phyloP scores from a whole-genome alignment of 352 stramenopile species.

The Phytophthora litchii region DNA sequence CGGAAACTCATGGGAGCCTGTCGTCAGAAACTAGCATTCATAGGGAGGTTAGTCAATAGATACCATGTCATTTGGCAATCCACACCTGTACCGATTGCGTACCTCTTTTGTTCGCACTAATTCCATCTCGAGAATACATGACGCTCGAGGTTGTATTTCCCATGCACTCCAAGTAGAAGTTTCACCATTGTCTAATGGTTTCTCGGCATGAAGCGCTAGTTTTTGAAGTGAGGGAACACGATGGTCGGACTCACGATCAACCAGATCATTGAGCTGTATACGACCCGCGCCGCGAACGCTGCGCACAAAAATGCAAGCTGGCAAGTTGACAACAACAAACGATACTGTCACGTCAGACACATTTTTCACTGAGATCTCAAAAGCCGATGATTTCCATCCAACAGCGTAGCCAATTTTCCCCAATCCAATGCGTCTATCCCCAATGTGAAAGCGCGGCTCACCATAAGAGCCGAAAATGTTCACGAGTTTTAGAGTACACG shows the following conservation, averaged over 20 bases:
- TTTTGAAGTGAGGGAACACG: slow-evolving; percentile 49
- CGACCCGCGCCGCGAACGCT: slow-evolving; percentile 41
- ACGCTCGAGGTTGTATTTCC: slow-evolving; percentile 50
- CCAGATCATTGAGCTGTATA: slow-evolving; percentile 32
- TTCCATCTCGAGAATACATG: slow-evolving; percentile 73
- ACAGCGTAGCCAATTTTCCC: slow-evolving; percentile 87
- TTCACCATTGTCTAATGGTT: slow-evolving; percentile 8
- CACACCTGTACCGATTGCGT: slow-evolving; percentile 8
- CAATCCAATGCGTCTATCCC: slow-evolving; percentile 58
- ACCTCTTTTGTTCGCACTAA: slow-evolving; percentile 70
- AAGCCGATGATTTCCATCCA: slow-evolving; percentile 73
- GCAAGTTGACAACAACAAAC: slow-evolving; percentile 66
- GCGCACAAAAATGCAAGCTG: slow-evolving; percentile 56
- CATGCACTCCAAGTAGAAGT: slow-evolving; percentile 39
- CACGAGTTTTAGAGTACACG: slow-evolving; percentile 72
- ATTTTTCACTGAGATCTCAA: slow-evolving; percentile 75
- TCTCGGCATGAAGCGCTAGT: slow-evolving; percentile 49
- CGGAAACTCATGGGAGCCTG: slow-evolving; percentile 65
- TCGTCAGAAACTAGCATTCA: slow-evolving; percentile 40
- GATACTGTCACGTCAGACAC: slow-evolving; percentile 63
- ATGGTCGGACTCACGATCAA: slow-evolving; percentile 7
- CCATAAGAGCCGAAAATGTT: slow-evolving; percentile 66
- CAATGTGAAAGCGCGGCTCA: slow-evolving; percentile 62
- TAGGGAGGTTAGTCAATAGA: slow-evolving; percentile 12
- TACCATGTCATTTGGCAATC: not conserved